Evolutionary conservation across 805 yeast genomes (phyloP), one percentile per base, ranked within the genome.

Genomic region (Wickerhamomyces rabaulensis): DNA sequence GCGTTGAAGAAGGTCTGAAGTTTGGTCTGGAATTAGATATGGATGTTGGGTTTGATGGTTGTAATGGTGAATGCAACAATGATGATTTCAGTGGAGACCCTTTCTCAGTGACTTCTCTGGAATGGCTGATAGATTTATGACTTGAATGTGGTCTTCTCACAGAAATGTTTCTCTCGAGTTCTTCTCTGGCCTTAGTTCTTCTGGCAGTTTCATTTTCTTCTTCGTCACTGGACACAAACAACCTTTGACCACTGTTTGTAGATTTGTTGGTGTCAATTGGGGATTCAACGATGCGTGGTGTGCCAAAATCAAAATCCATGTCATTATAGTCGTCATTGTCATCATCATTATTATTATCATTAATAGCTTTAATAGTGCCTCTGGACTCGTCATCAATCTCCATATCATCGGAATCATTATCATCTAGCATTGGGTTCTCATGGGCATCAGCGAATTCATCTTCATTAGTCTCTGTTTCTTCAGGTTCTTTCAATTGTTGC

Each of bases 321-420:
- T 36, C 42, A 26, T 26, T 13, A 31, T 42, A 39, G 15, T 39
- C 50, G 25, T 50, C 49, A 19, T 50, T 46, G 21, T 51, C 48
- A 19, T 49, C 47, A 20, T 51, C 56, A 41, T 52, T 41, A 19
- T 35, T n/a, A 27, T 35, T 19, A 8, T 47, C 40, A 44, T 56
- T 51, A 10, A 53, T 46, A 12, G 45, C 37, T 22, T 46, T 46
- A 5, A 58, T 55, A 6, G 43, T 42, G 23, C 59, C 55, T 31
- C 43, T 47, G 8, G 56, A 55, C 19, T 54, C 63, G 25, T 57
- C 64, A 22, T 62, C 64, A 36, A 63, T 59, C 29, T 63, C 71
- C 57, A 62, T 57, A 47, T 67, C 55, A 17, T 46, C 50, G 13
- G 50, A 52, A 39, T 52, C 51, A 26, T 46, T 49, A 35, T 46